Conservation (phyloP, 2,329 filamentous ascomycete species). For the Penicillium sp. region DNA sequence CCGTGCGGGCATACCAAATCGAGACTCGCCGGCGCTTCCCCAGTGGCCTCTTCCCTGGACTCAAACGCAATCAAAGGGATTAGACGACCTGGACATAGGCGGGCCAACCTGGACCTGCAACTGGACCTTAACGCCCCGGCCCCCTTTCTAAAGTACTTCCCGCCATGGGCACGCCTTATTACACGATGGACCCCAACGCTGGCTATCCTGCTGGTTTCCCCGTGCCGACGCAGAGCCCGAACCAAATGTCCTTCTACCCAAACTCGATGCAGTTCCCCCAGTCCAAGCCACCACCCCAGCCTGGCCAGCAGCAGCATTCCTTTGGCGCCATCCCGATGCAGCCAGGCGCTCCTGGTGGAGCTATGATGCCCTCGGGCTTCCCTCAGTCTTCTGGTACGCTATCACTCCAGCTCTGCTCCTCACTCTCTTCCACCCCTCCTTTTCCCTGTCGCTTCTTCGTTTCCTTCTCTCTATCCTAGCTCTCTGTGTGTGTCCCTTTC, state of each 20-base stretch:
- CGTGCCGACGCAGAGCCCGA: slow-evolving; percentile 33
- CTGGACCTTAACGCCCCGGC: slow-evolving; percentile 5
- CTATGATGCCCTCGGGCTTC: slow-evolving; percentile 40
- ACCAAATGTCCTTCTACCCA: slow-evolving; percentile 39
- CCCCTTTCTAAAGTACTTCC: slow-evolving; percentile 7
- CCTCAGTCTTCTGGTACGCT: slow-evolving; percentile 38
- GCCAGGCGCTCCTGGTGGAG: slow-evolving; percentile 35
- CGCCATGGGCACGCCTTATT: slow-evolving; percentile 14
- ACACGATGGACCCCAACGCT: slow-evolving; percentile 27
- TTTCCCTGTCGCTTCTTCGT: slow-evolving; percentile 8
- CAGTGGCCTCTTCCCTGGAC: slow-evolving; percentile 12
- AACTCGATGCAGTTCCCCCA: slow-evolving; percentile 35
- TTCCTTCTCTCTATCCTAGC: too few species aligned
- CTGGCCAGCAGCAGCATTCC: slow-evolving; percentile 33
- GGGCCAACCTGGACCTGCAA: slow-evolving; percentile 15
- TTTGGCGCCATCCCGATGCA: slow-evolving; percentile 38
- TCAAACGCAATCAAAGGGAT: slow-evolving; percentile 4
- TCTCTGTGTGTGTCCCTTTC: too few species aligned
- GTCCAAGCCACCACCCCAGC: slow-evolving; percentile 32
- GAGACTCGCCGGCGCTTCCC: too few species aligned
- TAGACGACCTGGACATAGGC: slow-evolving; percentile 16
- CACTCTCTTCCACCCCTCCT: slow-evolving; percentile 9
- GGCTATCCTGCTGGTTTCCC: slow-evolving; percentile 34
- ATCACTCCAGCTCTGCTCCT: slow-evolving; percentile 1
- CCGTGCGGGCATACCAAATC: slow-evolving; percentile 27